phyloP scores from a whole-genome alignment of 768 basidiomycete species.

The Ramaria sp. region DNA sequence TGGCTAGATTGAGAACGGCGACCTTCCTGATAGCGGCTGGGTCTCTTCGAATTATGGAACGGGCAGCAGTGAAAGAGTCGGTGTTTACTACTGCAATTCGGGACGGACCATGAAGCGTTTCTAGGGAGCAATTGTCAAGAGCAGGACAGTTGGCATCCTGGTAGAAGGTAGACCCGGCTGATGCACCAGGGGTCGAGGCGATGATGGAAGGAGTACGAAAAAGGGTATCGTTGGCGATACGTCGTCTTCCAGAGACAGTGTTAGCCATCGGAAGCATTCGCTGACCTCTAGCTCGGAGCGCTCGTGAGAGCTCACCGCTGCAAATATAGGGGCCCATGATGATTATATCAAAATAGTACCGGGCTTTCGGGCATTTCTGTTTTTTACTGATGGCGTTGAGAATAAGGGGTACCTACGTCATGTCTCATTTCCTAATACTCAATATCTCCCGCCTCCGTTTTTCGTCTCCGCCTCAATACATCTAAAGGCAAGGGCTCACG shows the following conservation, averaged over 20 bases:
- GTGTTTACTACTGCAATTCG: conserved; percentile 22
- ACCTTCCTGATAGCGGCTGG: conserved; percentile 7
- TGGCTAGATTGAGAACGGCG: conserved; percentile 31
- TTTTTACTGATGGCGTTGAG: too few relatives aligned
- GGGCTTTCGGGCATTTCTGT: too few relatives aligned
- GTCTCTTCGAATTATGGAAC: conserved; percentile 21
- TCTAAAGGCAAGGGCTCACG: too few relatives aligned
- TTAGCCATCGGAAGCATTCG: not conserved
- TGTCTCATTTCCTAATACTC: too few relatives aligned
- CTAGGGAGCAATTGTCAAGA: not conserved
- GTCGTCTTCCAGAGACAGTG: not conserved
- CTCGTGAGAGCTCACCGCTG: too few relatives aligned
- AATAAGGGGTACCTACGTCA: too few relatives aligned
- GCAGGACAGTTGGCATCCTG: not conserved
- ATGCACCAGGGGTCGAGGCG: conserved; percentile 5
- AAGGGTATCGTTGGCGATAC: conserved; percentile 6
- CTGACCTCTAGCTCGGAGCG: too few relatives aligned
- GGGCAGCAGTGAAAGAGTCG: conserved; percentile 29
- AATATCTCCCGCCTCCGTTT: too few relatives aligned
- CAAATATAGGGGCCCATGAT: too few relatives aligned
- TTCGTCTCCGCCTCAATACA: too few relatives aligned
- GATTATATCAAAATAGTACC: too few relatives aligned
- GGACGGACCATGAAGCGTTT: not conserved
- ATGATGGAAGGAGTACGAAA: conserved; percentile 2
- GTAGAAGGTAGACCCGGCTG: conserved; percentile 3